These are phyloP conservation scores for Globisporangium cylindrosporum DNA, from an alignment of 352 stramenopile genomes.

Conservation along the genomic window DNA sequence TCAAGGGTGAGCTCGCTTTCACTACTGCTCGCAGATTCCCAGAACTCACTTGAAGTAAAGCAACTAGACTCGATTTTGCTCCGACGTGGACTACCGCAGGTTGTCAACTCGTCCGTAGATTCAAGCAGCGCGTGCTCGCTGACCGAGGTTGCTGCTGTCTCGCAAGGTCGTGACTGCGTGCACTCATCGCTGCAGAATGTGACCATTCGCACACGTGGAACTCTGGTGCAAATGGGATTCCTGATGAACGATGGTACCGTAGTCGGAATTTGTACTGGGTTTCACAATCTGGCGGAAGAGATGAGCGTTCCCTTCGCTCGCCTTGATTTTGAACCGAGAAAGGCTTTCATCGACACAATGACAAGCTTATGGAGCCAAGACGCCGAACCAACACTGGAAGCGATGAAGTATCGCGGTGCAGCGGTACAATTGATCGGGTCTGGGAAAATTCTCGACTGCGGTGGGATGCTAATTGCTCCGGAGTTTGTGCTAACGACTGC, in stretches of 20 bases:
- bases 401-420: not conserved
- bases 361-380: not conserved
- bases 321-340: not conserved
- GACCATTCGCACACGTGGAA: not conserved
- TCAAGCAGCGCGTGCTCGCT: not conserved
- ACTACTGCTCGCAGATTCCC: not conserved
- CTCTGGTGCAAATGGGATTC: conserved; percentile 6
- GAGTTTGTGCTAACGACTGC: conserved; percentile 12
- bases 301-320: not conserved
- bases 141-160: not conserved
- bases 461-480: conserved; percentile 8
- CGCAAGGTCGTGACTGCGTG: not conserved
- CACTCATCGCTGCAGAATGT: not conserved
- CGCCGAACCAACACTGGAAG: not conserved
- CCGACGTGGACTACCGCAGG: not conserved
- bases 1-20: not conserved
- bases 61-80: conserved; percentile 7
- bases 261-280: not conserved
- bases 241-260: not conserved
- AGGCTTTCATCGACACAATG: not conserved
- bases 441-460: not conserved
- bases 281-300: not conserved
- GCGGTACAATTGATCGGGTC: not conserved
- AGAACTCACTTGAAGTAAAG: not conserved
- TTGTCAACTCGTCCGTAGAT: not conserved